Evolutionary conservation across 371 early-diverging fungal species (phyloP).

Genomic region (Mortierella sp.): DNA sequence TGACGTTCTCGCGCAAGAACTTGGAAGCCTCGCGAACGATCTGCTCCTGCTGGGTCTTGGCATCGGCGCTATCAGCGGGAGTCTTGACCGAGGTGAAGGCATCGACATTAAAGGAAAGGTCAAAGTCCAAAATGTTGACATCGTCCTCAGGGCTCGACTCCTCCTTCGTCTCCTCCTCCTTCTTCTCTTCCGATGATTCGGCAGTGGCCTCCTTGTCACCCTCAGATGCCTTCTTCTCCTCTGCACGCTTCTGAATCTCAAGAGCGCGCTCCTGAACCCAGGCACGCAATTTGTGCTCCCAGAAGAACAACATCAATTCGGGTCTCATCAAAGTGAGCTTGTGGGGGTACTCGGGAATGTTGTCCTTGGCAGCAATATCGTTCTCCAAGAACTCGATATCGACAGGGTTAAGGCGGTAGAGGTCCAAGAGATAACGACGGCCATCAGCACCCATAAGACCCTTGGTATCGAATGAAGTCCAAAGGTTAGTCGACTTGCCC

Average conservation of each 20-base stretch:
- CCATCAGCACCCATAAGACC: constrained; percentile 94
- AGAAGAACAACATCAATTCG: constrained; percentile 89
- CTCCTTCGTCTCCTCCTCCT: constrained; percentile 42
- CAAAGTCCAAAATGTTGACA: constrained; percentile 76
- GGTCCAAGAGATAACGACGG: constrained; percentile 92
- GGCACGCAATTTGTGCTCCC: constrained; percentile 83
- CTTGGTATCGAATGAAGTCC: constrained; percentile 92
- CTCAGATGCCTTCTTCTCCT: constrained; percentile 57
- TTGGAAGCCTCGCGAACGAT: constrained; percentile 83
- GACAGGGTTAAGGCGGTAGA: constrained; percentile 91
- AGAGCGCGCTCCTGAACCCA: constrained; percentile 74
- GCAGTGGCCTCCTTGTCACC: constrained; percentile 23
- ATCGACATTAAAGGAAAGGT: constrained; percentile 86
- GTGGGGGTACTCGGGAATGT: constrained; percentile 89
- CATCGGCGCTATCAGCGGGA: constrained; percentile 43
- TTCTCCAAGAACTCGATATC: constrained; percentile 91
- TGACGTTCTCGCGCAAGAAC: constrained; percentile 79
- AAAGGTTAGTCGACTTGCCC: constrained; percentile 73
- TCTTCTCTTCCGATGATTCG: constrained; percentile 26
- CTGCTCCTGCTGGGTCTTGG: constrained; percentile 63
- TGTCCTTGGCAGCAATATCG: constrained; percentile 68
- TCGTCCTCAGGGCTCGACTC: constrained; percentile 62
- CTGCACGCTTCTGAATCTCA: constrained; percentile 68
- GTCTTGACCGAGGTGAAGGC: constrained; percentile 75
- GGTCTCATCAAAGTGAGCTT: constrained; percentile 88